Conservation (phyloP, 2,329 filamentous ascomycete genomes). For the Nigrospora oryzae region DNA sequence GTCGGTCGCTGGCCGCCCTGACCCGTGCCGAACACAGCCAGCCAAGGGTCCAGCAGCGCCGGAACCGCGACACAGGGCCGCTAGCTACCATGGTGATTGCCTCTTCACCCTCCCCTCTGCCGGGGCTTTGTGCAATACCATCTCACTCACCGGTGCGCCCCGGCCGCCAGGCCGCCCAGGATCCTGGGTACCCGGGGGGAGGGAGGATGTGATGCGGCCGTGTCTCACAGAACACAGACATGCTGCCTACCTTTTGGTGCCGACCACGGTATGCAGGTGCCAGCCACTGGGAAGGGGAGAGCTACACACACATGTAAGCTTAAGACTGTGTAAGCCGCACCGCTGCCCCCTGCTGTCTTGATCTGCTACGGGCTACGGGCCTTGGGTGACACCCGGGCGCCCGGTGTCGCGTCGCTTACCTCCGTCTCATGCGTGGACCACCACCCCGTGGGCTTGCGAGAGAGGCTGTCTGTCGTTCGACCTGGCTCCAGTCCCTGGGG, state of each 20-base stretch:
- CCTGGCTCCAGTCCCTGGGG: no score
- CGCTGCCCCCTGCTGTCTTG: no score
- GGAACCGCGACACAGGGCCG: no score
- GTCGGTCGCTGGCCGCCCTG: no score
- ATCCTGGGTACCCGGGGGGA: no score
- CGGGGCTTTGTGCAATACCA: neutral
- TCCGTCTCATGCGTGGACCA: neutral
- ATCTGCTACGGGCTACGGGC: no score
- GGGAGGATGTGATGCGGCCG: neutral
- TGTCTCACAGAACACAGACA: neutral
- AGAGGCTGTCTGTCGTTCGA: neutral
- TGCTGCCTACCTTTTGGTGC: neutral
- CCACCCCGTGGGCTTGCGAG: neutral
- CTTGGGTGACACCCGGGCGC: no score
- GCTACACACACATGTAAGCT: constrained; percentile 1
- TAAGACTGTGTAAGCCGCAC: neutral
- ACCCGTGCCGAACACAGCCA: no score
- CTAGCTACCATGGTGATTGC: no score
- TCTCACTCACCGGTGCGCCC: neutral
- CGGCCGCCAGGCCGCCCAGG: no score
- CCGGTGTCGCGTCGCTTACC: neutral
- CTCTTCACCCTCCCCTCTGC: no score
- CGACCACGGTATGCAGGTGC: neutral
- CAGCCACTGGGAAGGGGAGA: neutral
- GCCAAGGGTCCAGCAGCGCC: no score